A percentile compares a stretch with the other conserved stretches of the same genome.
Conservation (phyloP, 148 eudicot species). For the Arctostaphylos glauca region DNA sequence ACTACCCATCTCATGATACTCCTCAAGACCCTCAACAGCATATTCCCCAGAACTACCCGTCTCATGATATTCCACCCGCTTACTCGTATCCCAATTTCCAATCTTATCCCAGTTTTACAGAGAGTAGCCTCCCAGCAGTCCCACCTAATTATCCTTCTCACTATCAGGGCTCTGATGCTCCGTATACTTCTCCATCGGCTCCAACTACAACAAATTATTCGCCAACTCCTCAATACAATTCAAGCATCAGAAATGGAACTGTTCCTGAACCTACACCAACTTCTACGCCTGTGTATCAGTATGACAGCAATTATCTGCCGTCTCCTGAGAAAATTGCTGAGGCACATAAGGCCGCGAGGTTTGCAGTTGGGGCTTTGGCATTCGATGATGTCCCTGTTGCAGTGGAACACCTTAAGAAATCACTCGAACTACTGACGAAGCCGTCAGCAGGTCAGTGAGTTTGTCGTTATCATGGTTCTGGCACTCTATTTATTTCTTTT, state of each 20-base stretch:
- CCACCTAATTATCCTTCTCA: slow-evolving; percentile 62
- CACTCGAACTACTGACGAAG: slow-evolving; percentile 85
- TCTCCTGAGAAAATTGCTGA: slow-evolving; percentile 86
- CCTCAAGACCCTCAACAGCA: slow-evolving; percentile 46
- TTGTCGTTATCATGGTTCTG: slow-evolving; percentile 3
- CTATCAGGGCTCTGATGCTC: slow-evolving; percentile 64
- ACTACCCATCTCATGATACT: slow-evolving; percentile 57
- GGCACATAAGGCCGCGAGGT: slow-evolving; percentile 96
- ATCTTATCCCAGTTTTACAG: slow-evolving; percentile 83
- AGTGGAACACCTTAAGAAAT: slow-evolving; percentile 74
- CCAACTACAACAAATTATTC: slow-evolving; percentile 37
- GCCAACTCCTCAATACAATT: slow-evolving; percentile 45
- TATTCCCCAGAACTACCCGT: slow-evolving; percentile 49
- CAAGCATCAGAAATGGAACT: slow-evolving; percentile 47
- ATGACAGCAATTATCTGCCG: slow-evolving; percentile 77
- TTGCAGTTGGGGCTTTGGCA: slow-evolving; percentile 96
- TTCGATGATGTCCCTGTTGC: slow-evolving; percentile 87
- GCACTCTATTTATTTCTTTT: neutral
- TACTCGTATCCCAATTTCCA: slow-evolving; percentile 71
- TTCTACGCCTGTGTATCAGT: slow-evolving; percentile 39
- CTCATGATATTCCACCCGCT: slow-evolving; percentile 51
- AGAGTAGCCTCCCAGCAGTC: slow-evolving; percentile 65
- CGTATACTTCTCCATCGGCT: slow-evolving; percentile 47
- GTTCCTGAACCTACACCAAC: slow-evolving; percentile 39
- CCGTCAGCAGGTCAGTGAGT: slow-evolving; percentile 69